Percentiles rank a stretch among this genome's conserved stretches.
phyloP scores from a whole-genome alignment of 73 alveolate genomes.

The Paramecium pentaurelia region DNA sequence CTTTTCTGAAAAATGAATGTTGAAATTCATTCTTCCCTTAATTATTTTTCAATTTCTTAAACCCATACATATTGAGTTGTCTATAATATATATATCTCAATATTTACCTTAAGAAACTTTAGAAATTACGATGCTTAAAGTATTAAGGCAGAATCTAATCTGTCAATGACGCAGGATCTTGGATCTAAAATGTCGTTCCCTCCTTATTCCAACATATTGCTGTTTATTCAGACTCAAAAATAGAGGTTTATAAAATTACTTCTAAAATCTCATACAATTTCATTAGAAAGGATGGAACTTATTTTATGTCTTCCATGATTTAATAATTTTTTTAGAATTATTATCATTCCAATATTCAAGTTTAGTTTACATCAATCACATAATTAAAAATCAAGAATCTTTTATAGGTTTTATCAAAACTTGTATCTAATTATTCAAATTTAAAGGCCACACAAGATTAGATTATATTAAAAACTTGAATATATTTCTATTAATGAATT shows the following conservation, averaged over 20 bases:
- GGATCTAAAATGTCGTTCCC: not conserved
- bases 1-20: not conserved
- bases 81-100: not conserved
- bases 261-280: slow-evolving; percentile 24
- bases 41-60: not conserved
- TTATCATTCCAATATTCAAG: not conserved
- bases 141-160: not conserved
- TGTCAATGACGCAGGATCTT: not conserved
- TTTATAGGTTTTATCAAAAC: not conserved
- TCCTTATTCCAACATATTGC: slow-evolving; percentile 13
- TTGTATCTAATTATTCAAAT: not conserved
- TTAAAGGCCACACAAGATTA: not conserved
- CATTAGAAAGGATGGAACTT: slow-evolving; percentile 27
- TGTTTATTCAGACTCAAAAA: not conserved
- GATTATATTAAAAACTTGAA: not conserved
- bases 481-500: too few relatives aligned
- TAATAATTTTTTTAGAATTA: not conserved
- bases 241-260: not conserved
- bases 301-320: not conserved
- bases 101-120: slow-evolving; percentile 12
- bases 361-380: not conserved
- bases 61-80: slow-evolving; percentile 39
- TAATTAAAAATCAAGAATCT: not conserved
- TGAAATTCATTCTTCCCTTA: not conserved
- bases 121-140: slow-evolving; percentile 9